A percentile compares a stretch with the other conserved stretches of the same genome.
These are phyloP conservation scores for Boletus speciosus DNA, from an alignment of 768 basidiomycete species.

Conservation along the genomic window DNA sequence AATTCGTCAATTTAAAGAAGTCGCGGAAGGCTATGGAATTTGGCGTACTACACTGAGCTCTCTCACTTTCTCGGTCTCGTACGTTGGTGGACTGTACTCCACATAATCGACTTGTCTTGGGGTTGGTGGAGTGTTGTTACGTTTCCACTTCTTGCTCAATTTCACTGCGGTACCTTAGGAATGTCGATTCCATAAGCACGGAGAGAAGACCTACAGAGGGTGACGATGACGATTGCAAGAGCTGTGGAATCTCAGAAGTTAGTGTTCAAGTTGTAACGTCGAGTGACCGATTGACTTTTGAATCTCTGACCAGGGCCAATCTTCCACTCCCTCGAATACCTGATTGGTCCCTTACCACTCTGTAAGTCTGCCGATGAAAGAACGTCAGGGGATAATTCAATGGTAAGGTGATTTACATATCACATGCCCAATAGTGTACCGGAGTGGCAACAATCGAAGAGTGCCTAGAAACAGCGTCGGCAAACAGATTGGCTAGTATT, in stretches of 20 bases:
- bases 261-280: background rate
- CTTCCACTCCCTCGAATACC: slow-evolving; percentile 14
- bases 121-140: background rate
- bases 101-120: slow-evolving; percentile 8
- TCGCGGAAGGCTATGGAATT: background rate
- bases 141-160: background rate
- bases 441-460: slow-evolving; percentile 32
- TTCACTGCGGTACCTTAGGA: slow-evolving; percentile 3
- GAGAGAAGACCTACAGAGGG: slow-evolving; percentile 9
- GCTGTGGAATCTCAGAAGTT: background rate
- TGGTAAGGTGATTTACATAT: background rate
- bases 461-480: slow-evolving; percentile 15
- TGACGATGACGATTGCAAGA: background rate
- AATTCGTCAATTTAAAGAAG: background rate
- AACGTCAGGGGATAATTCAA: background rate
- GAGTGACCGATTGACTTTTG: slow-evolving; percentile 2
- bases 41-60: slow-evolving; percentile 20
- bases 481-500: background rate
- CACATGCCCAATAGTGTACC: slow-evolving; percentile 22
- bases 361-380: slow-evolving; percentile 15
- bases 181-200: background rate
- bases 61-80: slow-evolving; percentile 3
- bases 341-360: slow-evolving; percentile 6
- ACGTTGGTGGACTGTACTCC: slow-evolving; percentile 4
- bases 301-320: slow-evolving; percentile 13